phyloP scores from a whole-genome alignment of 371 early-diverging fungal species.

The Rhizopus sp. region DNA sequence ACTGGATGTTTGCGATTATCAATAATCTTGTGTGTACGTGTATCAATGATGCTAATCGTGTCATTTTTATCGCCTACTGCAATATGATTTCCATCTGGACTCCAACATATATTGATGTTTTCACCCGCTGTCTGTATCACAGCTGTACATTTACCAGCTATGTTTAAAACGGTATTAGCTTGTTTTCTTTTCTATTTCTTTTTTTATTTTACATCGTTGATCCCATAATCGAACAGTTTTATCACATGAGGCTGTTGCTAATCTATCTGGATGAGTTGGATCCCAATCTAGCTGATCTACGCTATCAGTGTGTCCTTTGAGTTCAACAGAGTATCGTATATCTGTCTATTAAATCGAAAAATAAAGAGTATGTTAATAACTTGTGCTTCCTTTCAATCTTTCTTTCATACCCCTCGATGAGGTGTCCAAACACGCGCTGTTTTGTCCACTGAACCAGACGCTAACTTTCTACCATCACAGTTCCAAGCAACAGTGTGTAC shows the following conservation, averaged over 20 bases:
- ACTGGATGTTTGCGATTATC: conserved; percentile 56
- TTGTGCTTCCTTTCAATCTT: not conserved
- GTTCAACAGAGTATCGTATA: conserved; percentile 60
- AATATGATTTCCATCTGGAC: conserved; percentile 76
- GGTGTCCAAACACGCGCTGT: conserved; percentile 72
- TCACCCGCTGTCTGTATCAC: conserved; percentile 75
- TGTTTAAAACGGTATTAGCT: not conserved
- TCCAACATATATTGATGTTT: conserved; percentile 88
- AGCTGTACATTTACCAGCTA: conserved; percentile 66
- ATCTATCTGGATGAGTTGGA: conserved; percentile 71
- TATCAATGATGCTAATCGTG: conserved; percentile 77
- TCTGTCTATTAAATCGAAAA: conserved; percentile 45
- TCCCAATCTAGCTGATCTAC: conserved; percentile 87
- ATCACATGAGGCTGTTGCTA: conserved; percentile 88
- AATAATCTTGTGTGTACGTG: conserved; percentile 58
- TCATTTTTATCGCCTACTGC: conserved; percentile 89
- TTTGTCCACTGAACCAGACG: conserved; percentile 71
- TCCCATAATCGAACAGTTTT: conserved; percentile 89
- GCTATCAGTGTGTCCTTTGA: conserved; percentile 84
- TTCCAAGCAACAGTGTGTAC: conserved; percentile 73
- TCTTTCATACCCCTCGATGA: conserved; percentile 54
- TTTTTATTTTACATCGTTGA: conserved; percentile 61
- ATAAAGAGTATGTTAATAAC: not conserved
- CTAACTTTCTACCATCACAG: conserved; percentile 63
- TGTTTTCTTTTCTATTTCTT: not conserved